A percentile compares a stretch with the other conserved stretches of the same genome.
phyloP scores from a whole-genome alignment of 139 green algal genomes.

The Edaphochlamys debaryana region DNA sequence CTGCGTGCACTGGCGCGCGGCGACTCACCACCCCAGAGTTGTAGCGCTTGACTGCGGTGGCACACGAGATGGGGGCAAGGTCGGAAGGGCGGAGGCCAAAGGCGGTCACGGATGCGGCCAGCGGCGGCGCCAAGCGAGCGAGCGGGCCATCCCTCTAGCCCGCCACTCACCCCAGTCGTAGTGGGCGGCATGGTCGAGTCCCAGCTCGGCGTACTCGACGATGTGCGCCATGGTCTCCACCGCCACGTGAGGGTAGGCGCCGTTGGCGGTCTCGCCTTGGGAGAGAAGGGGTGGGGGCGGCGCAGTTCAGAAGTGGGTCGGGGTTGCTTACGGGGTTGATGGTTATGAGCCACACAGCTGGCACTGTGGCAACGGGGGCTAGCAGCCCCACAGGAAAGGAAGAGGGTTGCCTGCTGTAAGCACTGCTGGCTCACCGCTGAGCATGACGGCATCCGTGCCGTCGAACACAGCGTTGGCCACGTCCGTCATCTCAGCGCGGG shows the following conservation, averaged over 20 bases:
- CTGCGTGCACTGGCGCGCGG: too few species aligned
- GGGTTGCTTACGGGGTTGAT: too few species aligned
- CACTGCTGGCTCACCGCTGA: constrained; percentile 58
- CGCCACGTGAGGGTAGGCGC: constrained; percentile 66
- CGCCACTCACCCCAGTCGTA: constrained; percentile 64
- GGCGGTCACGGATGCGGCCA: too few species aligned
- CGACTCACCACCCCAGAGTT: constrained; percentile 22
- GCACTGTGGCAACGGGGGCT: too few species aligned
- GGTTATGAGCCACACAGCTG: too few species aligned
- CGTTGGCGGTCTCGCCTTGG: constrained; percentile 80
- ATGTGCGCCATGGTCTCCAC: constrained; percentile 74
- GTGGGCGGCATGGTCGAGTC: constrained; percentile 57
- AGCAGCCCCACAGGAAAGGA: too few species aligned
- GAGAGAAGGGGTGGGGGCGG: not conserved
- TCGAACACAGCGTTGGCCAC: constrained; percentile 75
- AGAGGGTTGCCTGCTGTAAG: too few species aligned
- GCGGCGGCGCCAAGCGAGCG: too few species aligned
- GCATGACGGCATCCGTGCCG: constrained; percentile 72
- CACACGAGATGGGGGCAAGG: too few species aligned
- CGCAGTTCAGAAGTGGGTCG: too few species aligned
- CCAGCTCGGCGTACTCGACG: constrained; percentile 73
- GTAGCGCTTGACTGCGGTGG: constrained; percentile 57
- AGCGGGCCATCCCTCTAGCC: too few species aligned
- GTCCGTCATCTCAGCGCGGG: constrained; percentile 74
- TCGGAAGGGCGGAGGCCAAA: too few species aligned